Conservation (phyloP, 352 stramenopile genomes). For the Phytophthora colocasiae region DNA sequence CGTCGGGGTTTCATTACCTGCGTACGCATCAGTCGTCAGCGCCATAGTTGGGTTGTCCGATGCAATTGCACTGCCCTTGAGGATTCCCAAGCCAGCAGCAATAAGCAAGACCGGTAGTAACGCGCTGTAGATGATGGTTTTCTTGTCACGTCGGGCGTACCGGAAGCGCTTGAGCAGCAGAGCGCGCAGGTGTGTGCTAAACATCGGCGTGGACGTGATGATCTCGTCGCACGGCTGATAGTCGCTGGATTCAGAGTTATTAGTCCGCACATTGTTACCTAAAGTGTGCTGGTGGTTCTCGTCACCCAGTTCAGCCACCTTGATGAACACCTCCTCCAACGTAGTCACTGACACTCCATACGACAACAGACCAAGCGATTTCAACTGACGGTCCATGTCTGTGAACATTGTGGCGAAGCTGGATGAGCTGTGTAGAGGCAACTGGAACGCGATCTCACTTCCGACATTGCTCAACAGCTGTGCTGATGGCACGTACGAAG, state of each 20-base stretch:
- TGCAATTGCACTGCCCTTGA: slow-evolving; percentile 39
- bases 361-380: slow-evolving; percentile 46
- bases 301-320: slow-evolving; percentile 49
- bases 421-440: slow-evolving; percentile 48
- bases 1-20: slow-evolving; percentile 37
- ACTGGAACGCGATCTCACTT: slow-evolving; percentile 66
- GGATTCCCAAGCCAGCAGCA: slow-evolving; percentile 50
- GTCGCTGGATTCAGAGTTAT: slow-evolving; percentile 10
- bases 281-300: slow-evolving; percentile 45
- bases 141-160: slow-evolving; percentile 51
- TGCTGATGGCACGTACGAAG: slow-evolving; percentile 38
- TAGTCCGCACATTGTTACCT: slow-evolving; percentile 17
- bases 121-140: slow-evolving; percentile 52
- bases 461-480: slow-evolving; percentile 65
- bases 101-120: slow-evolving; percentile 59
- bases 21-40: slow-evolving; percentile 31
- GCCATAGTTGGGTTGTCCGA: slow-evolving; percentile 44
- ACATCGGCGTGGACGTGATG: slow-evolving; percentile 24
- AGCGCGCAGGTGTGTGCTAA: slow-evolving; percentile 42
- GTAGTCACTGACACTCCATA: slow-evolving; percentile 82
- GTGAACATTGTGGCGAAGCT: slow-evolving; percentile 64
- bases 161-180: slow-evolving; percentile 65
- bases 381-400: slow-evolving; percentile 50
- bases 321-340: slow-evolving; percentile 83
- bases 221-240: slow-evolving; percentile 32